Conservation (phyloP, 2,329 filamentous ascomycete genomes). For the Aspergillus transmontanensis region DNA sequence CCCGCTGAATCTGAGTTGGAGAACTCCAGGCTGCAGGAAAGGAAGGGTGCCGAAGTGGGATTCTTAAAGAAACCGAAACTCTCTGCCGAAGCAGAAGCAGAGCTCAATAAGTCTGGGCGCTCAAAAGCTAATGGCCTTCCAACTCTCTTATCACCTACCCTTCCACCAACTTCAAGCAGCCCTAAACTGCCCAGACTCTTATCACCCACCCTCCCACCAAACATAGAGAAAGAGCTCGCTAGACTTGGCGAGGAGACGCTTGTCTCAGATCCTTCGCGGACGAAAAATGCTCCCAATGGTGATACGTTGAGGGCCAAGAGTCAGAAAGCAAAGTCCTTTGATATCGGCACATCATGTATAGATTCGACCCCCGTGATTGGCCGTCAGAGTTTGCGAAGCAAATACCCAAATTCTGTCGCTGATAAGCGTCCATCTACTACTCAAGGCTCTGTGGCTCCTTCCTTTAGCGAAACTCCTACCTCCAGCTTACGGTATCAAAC, state of each 20-base stretch:
- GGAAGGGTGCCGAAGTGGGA: constrained; percentile 26
- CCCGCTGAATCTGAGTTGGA: constrained; percentile 27
- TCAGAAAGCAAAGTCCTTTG: constrained; percentile 19
- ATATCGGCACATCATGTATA: constrained; percentile 18
- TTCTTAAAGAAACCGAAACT: constrained; percentile 45
- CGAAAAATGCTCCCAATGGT: constrained; percentile 20
- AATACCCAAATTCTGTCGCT: constrained; percentile 9
- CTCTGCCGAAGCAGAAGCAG: constrained; percentile 38
- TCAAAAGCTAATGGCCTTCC: constrained; percentile 34
- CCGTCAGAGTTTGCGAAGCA: constrained; percentile 16
- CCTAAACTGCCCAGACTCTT: constrained; percentile 54
- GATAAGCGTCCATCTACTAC: constrained; percentile 15
- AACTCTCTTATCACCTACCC: constrained; percentile 41
- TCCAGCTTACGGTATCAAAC: constrained; percentile 5
- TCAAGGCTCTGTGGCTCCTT: constrained; percentile 12
- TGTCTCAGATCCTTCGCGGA: constrained; percentile 18
- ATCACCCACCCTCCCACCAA: constrained; percentile 61
- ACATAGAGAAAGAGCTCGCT: constrained; percentile 56
- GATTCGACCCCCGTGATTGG: constrained; percentile 20
- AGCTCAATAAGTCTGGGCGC: constrained; percentile 25
- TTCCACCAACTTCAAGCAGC: constrained; percentile 45
- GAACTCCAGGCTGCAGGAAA: constrained; percentile 15
- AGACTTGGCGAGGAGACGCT: constrained; percentile 42
- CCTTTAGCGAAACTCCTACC: constrained; percentile 13
- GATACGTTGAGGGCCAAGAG: constrained; percentile 23